A percentile compares a stretch with the other conserved stretches of the same genome.
phyloP scores from a whole-genome alignment of 345 rosid genomes.

The Murraya koenigii region DNA sequence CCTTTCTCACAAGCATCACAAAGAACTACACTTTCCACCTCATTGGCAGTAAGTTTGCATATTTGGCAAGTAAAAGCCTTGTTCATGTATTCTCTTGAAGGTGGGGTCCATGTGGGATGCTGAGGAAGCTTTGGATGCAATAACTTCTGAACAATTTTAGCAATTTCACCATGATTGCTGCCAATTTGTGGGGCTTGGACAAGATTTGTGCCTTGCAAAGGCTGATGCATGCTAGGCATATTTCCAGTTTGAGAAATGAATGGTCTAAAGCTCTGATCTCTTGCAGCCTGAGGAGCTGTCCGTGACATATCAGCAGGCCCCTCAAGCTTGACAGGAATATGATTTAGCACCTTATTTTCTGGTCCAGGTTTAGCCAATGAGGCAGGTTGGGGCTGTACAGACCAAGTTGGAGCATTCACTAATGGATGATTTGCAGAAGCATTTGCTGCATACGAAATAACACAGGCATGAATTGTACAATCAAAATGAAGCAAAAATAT shows the following conservation, averaged over 20 bases:
- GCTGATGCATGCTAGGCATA: conserved; percentile 50
- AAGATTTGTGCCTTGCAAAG: conserved; percentile 50
- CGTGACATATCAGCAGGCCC: conserved; percentile 41
- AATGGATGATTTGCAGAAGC: conserved; percentile 48
- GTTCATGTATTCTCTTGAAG: conserved; percentile 91
- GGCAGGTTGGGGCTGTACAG: conserved; percentile 55
- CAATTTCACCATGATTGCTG: conserved; percentile 64
- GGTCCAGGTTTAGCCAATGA: conserved; percentile 41
- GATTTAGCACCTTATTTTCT: conserved; percentile 53
- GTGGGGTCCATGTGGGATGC: conserved; percentile 80
- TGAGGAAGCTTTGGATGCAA: conserved; percentile 61
- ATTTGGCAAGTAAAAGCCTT: conserved; percentile 68
- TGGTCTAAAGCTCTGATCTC: conserved; percentile 64
- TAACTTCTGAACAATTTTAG: conserved; percentile 63
- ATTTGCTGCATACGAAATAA: conserved; percentile 46
- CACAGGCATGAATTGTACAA: neutral
- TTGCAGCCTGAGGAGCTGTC: conserved; percentile 38
- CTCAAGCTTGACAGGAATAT: conserved; percentile 42
- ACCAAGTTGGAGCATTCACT: conserved; percentile 64
- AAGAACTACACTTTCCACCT: conserved; percentile 71
- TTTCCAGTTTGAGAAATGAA: conserved; percentile 50
- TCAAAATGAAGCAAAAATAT: neutral
- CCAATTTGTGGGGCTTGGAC: conserved; percentile 41
- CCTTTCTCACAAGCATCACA: conserved; percentile 97
- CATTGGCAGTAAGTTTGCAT: conserved; percentile 60